Base-by-base conservation (phyloP, 805 yeast genomes). In the Ogataea degrootiae region DNA sequence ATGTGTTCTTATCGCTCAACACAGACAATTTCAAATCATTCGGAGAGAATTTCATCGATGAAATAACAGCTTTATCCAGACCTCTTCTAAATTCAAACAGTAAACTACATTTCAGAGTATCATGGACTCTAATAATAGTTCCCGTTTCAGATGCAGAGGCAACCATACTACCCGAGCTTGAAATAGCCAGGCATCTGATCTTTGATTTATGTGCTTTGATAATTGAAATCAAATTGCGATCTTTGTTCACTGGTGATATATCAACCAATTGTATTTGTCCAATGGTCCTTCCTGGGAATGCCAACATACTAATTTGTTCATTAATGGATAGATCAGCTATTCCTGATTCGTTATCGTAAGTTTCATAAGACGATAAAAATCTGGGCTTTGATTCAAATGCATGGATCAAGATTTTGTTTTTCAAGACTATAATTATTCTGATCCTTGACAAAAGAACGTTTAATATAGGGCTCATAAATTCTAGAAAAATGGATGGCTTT, bases 1-100 rank as follows among this genome's bases (percentile, higher is more conserved):
- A 68, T 0, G 99, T 94, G 55, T 81, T 83, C 61, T 92, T 94
- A 67, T 89, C 96, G 15, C 96, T 85, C 22, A 94, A 70, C 6
- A 89, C 90, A 0, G 97, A 97, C 42, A 94, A 71, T 57, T 81
- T 79, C 11, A 80, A 66, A 41, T 89, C 91, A 54, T 81, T 76
- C 8, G 87, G 90, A 5, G 92, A 84, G 62, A 92, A 90, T 45
- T 82, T 82, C 84, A 94, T 83, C 7, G 94, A 84, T 37, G 85
- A 86, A 7, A 94, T 78, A 16, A 75, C 72, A 1, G 97, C 97
- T 44, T 83, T 76, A 64, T 94, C 98, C 19, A 91, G 63, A 0
- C 99, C 99, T 43, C 99, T 73, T 56, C 98, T 73, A 59, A 91
- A 91, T 62, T 89, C 97, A 59, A 77, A 84, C n/a, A 88, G 58